Base-by-base conservation (phyloP, 2,329 filamentous ascomycete species). In the Paracorniculantispora psalliotae region DNA sequence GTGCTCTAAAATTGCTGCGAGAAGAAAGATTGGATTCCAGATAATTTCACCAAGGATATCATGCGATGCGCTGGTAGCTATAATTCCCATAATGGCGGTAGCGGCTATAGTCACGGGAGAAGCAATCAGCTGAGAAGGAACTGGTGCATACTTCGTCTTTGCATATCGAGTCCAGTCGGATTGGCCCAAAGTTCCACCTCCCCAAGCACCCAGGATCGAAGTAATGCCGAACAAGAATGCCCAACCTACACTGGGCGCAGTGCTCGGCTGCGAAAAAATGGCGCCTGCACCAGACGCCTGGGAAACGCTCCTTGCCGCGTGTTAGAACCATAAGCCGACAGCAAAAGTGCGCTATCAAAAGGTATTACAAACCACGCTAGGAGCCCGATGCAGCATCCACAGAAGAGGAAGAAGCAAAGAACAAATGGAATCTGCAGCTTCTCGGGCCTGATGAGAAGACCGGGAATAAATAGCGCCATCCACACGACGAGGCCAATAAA, bases 141-240 rank as follows among this genome's bases (percentile, higher is more conserved):
- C 62, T 5, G 63, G 62, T 2, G 64, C 61, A 19, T 62, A 46
- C 25, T 58, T 62, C 2, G 41, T 59, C 19, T 56, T 63, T 33
- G 67, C 65, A 33, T 67, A 68, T 21, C 67, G 62, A n/a, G 66
- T 68, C 67, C 67, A 68, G 56, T 68, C 67, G 15, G 67, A 67
- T 57, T 68, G 67, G 1, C 67, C 67, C 23, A 67, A 57, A n/a
- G 64, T 67, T 37, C 67, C 67, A 35, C 62, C 60, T 19, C 66
- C 67, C 66, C 66, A 67, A 5, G 67, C 60, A 13, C 67, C 67
- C 12, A 68, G 61, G 28, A 68, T 66, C 7, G 68, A 64, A 23
- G 67, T 70, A 56, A 70, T 68, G 28, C 68, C 68, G 47, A 69
- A 70, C 46, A 69, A 63, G 61, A 69, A 69, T 2, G 68, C 66